Evolutionary conservation across 164 flowering plant genomes (phyloP).

Genomic region (Sextonia rubra): DNA sequence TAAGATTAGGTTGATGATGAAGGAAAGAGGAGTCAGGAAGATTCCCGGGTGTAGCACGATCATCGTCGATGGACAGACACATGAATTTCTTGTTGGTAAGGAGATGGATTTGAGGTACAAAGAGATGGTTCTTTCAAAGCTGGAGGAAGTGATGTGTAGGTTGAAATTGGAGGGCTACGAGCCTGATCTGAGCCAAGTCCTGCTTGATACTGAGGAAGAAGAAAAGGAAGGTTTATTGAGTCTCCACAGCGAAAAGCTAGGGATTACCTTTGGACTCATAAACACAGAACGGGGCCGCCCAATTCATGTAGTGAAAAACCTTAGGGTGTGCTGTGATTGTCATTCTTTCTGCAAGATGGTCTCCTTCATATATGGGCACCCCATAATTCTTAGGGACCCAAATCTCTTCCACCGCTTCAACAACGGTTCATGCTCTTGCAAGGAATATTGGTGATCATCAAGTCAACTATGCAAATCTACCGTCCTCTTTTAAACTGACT

Average conservation of each 20-base stretch:
- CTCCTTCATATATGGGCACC: constrained; percentile 14
- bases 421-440: constrained; percentile 28
- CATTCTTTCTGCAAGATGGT: constrained; percentile 20
- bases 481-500: neutral
- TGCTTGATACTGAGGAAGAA: constrained; percentile 25
- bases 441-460: constrained; percentile 23
- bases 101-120: constrained; percentile 6
- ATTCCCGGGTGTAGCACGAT: constrained; percentile 27
- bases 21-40: constrained; percentile 20
- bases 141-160: constrained; percentile 16
- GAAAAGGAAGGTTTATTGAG: constrained; percentile 16
- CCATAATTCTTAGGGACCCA: constrained; percentile 24
- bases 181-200: constrained; percentile 23
- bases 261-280: constrained; percentile 26
- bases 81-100: constrained; percentile 21
- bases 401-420: constrained; percentile 28
- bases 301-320: constrained; percentile 27
- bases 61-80: constrained; percentile 5
- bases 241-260: constrained; percentile 27
- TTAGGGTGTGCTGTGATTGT: constrained; percentile 26
- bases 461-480: too few species aligned
- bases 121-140: constrained; percentile 11
- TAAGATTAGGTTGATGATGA: constrained; percentile 22
- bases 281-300: constrained; percentile 7
- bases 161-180: constrained; percentile 24